These are phyloP conservation scores for Phytophthora pini DNA, from an alignment of 352 stramenopile species.

Conservation along the genomic window DNA sequence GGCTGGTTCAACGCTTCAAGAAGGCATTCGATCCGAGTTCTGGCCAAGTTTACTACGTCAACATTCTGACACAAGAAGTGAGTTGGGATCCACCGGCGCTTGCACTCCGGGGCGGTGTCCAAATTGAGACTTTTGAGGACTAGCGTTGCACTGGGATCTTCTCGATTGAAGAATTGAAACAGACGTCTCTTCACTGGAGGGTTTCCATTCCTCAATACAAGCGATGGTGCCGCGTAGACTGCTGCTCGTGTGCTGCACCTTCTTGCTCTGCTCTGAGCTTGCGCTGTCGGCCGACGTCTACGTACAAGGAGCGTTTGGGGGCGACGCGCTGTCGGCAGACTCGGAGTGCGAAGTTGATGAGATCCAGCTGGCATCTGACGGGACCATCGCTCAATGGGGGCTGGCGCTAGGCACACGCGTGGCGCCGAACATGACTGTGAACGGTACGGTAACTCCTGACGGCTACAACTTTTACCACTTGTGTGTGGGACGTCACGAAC, in stretches of 20 bases:
- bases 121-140: conserved; percentile 40
- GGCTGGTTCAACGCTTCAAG: conserved; percentile 58
- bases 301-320: conserved; percentile 17
- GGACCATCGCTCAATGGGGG: conserved; percentile 56
- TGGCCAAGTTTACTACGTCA: conserved; percentile 75
- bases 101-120: conserved; percentile 23
- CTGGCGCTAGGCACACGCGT: conserved; percentile 62
- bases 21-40: conserved; percentile 57
- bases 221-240: neutral
- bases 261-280: conserved; percentile 6
- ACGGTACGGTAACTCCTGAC: conserved; percentile 56
- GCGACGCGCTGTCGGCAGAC: conserved; percentile 4
- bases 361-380: conserved; percentile 76
- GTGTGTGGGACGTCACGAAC: conserved; percentile 75
- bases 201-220: conserved; percentile 2
- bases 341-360: conserved; percentile 60
- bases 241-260: conserved; percentile 15
- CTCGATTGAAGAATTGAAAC: conserved; percentile 8
- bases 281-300: conserved; percentile 12
- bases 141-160: conserved; percentile 5
- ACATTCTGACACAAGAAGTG: conserved; percentile 66
- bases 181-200: neutral
- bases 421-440: conserved; percentile 69
- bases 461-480: conserved; percentile 78
- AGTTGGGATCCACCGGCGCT: conserved; percentile 67